Percentiles rank a stretch among this genome's conserved stretches.
Conservation (phyloP, 23 red algal species). For the Gracilaria domingensis region DNA sequence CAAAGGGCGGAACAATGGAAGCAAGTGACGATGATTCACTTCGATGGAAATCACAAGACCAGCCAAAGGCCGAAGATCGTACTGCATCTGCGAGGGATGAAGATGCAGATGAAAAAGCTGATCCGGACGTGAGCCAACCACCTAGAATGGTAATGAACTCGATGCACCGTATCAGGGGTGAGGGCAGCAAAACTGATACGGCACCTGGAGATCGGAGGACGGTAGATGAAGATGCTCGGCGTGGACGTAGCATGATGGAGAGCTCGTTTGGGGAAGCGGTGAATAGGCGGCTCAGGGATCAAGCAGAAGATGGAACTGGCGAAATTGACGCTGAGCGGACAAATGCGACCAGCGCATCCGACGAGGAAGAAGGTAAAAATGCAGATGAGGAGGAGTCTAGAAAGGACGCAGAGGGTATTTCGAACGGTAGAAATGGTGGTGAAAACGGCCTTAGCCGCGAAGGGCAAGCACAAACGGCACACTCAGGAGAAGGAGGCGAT, state of each 20-base stretch:
- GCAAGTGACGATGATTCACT: neutral
- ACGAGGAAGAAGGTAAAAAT: neutral
- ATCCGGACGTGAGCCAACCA: neutral
- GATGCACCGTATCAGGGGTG: neutral
- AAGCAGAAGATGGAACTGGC: neutral
- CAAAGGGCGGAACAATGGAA: no score
- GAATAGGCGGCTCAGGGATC: conserved; percentile 5
- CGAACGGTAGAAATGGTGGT: neutral
- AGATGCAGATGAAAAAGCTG: neutral
- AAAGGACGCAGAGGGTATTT: neutral
- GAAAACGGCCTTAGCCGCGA: neutral
- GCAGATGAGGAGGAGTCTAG: neutral
- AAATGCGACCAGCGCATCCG: neutral
- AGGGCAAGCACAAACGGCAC: neutral
- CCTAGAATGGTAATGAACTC: neutral
- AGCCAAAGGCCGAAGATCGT: neutral
- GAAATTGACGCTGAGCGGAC: neutral
- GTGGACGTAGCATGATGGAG: conserved; percentile 25
- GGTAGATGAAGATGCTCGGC: neutral
- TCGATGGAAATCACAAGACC: neutral
- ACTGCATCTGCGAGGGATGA: neutral
- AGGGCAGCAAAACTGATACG: neutral
- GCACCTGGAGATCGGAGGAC: neutral
- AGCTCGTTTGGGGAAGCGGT: conserved; percentile 12
- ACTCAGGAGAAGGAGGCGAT: neutral